Base-by-base conservation (phyloP, 805 yeast genomes). In the Citeromyces matritensis region DNA sequence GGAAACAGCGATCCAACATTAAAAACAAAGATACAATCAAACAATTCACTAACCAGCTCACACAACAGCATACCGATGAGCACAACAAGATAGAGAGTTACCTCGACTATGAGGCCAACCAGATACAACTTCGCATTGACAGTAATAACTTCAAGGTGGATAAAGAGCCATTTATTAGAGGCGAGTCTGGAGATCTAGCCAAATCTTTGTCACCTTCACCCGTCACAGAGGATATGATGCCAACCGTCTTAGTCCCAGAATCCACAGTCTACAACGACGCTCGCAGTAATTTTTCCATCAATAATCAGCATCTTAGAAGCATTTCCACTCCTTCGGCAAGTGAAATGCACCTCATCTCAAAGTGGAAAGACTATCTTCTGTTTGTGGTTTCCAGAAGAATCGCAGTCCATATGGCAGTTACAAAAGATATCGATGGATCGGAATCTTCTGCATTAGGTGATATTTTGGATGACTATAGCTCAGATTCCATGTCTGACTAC, bases 351-450 rank as follows among this genome's bases (percentile, higher is more conserved):
- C 29, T 11, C 13, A 23, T 15, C 14, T 11, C 13, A 21, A 29
- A 47, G 13, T 52, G 57, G 57, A 31, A 35, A 3, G 51, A 49
- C 24, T 47, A 44, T 32, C 26, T 52, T 26, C 44, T 42, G 31
- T 33, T 34, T 4, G 42, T 40, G 9, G 37, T 52, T 12, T 37
- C 37, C 14, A 44, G 41, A 28, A 42, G 56, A 25, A 42, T 52
- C 23, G 44, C 39, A 25, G 42, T 51, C 38, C 47, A 49, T 17
- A 23, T 50, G 9, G 53, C 48, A 27, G 35, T 50, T 25, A 36
- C 35, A 10, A 36, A 36, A 14, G 14, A 26, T 7, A 29, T 35
- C 2, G n/a, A n/a, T n/a, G n/a, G n/a, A n/a, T n/a, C n/a, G n/a
- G n/a, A n/a, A n/a, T n/a, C n/a, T n/a, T n/a, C n/a, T n/a, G n/a